Base-by-base conservation (phyloP, 2,329 filamentous ascomycete species). In the Talaromyces amestolkiae region DNA sequence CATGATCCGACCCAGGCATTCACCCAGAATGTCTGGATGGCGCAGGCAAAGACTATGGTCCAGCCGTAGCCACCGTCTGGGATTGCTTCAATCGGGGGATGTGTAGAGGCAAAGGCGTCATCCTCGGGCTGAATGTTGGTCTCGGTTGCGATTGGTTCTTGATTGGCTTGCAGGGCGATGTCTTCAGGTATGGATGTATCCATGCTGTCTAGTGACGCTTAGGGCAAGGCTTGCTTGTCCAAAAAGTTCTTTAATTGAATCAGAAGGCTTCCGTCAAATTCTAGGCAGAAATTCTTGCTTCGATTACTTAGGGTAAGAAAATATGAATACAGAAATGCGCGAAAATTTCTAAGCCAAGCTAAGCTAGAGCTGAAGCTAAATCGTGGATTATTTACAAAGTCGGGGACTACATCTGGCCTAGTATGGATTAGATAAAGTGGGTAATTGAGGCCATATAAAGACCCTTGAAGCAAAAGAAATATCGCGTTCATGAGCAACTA, bases 1-100 rank as follows among this genome's bases (percentile, higher is more conserved):
- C 47, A 63, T 43, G 60, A 63, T 51, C 47, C 35, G 3, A 33
- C 51, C 60, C 60, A 63, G 8, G 45, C 60, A 9, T 63, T 63
- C 15, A 53, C 35, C 60, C 13, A 43, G 37, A 54, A 63, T 10
- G 60, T 43, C 6, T 31, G 45, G 35, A 63, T 54, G 31, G 37
- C 51, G 35, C 60, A 63, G 35, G 47, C 60, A n/a, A 54, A 35
- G 47, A 63, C 35, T 15, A 63, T 33, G 7, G 35, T 51, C 47
- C 47, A 63, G 19, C 60, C 60, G 22, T 54, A 54, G 47, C 60
- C 47, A 9, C 60, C 47, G 19, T 63, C 47, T 10, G 47, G 47
- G 3, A 39, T 63, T 41, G 24, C 33, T 27, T 63, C 60, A 19
- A 54, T 35, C 3, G 33, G 53, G 2, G 31, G 17, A 35, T 2